Evolutionary conservation across 768 basidiomycete genomes (phyloP).

Genomic region (Boletellus ananas): DNA sequence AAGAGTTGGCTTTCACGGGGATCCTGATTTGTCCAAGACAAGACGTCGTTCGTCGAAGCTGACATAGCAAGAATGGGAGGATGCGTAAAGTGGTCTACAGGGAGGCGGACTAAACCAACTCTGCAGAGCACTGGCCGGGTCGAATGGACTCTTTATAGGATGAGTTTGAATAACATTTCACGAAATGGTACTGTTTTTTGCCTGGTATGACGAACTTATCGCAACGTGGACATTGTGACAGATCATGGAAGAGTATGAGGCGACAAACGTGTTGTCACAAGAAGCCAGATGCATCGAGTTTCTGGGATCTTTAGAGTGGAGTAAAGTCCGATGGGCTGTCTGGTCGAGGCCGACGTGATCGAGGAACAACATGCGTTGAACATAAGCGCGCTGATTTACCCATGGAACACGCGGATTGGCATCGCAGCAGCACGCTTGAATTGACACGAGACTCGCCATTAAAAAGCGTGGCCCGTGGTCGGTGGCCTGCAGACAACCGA

Average conservation of each 20-base stretch:
- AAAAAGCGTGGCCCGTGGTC: constrained; percentile 17
- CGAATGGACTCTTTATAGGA: constrained; percentile 51
- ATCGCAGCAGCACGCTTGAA: constrained; percentile 26
- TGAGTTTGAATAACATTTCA: constrained; percentile 41
- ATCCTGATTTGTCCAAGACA: constrained; percentile 87
- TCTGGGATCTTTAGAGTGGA: constrained; percentile 66
- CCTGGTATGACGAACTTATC: constrained; percentile 52
- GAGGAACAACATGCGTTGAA: constrained; percentile 60
- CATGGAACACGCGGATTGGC: constrained; percentile 34
- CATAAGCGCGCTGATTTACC: constrained; percentile 51
- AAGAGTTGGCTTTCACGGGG: constrained; percentile 81
- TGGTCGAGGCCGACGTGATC: constrained; percentile 62
- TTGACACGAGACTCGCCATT: constrained; percentile 29
- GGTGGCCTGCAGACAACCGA: constrained; percentile 27
- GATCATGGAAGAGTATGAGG: constrained; percentile 66
- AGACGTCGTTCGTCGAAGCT: constrained; percentile 58
- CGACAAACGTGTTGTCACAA: constrained; percentile 65
- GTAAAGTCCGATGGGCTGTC: constrained; percentile 56
- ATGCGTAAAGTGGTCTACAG: constrained; percentile 30
- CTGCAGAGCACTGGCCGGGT: constrained; percentile 14
- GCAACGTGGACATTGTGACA: constrained; percentile 75
- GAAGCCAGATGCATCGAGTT: constrained; percentile 62
- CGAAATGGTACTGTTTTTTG: constrained; percentile 42
- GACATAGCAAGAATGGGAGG: constrained; percentile 43
- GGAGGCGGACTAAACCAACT: constrained; percentile 29